Evolutionary conservation across 176 grass and related monocot species (phyloP).

Genomic region (Oryza brachyantha): DNA sequence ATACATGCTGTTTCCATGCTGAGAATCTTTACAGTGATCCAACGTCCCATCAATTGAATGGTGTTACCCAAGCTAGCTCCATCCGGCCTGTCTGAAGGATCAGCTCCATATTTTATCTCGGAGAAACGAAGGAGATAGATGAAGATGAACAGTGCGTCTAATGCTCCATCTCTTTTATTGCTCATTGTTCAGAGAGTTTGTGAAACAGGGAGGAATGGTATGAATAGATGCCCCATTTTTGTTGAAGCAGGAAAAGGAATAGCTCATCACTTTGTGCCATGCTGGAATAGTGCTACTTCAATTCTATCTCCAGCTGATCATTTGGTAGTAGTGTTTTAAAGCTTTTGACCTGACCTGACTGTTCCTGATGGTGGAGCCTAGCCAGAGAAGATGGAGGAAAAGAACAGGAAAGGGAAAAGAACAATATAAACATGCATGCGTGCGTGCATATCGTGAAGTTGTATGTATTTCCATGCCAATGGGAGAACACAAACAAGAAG

Average conservation of each 20-base stretch:
- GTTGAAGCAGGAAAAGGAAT: conserved; percentile 19
- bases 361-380: neutral
- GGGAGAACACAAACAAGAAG: neutral
- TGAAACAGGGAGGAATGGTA: neutral
- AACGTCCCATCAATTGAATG: conserved; percentile 45
- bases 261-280: neutral
- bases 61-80: neutral
- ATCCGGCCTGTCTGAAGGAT: conserved; percentile 13
- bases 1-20: conserved; percentile 14
- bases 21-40: conserved; percentile 62
- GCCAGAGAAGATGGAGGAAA: neutral
- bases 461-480: neutral
- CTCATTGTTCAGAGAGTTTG: conserved; percentile 20
- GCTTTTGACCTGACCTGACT: neutral
- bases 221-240: conserved; percentile 19
- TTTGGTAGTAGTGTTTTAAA: neutral
- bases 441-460: neutral
- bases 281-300: neutral
- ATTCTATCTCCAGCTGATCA: neutral
- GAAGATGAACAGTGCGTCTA: neutral
- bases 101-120: neutral
- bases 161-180: neutral
- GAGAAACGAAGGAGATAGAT: neutral
- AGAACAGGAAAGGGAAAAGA: neutral
- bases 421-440: neutral